A percentile compares a stretch with the other conserved stretches of the same genome.
Conservation (phyloP, 1,284 basidiomycete species). For the Rhodofomes roseus region DNA sequence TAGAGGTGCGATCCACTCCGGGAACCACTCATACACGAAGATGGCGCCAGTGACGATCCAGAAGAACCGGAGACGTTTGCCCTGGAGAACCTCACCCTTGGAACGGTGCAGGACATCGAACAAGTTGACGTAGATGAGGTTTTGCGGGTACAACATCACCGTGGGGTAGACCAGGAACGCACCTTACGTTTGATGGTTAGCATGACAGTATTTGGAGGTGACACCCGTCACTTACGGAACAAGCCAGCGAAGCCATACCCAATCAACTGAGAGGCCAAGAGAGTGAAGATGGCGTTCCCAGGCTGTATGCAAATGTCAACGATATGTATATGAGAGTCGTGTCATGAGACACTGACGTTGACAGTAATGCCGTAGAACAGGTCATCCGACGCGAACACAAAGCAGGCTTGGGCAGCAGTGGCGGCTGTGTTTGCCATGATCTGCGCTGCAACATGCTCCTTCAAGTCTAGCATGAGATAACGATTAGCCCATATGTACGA, state of each 20-base stretch:
- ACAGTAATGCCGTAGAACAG: constrained; percentile 34
- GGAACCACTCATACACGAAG: constrained; percentile 11
- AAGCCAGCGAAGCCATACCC: constrained; percentile 26
- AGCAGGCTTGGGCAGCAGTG: constrained; percentile 17
- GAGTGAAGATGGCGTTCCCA: constrained; percentile 33
- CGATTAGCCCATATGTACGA: too few relatives aligned
- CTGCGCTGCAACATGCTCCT: constrained; percentile 60
- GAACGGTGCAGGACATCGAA: constrained; percentile 55
- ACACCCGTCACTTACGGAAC: not conserved
- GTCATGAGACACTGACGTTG: constrained; percentile 17
- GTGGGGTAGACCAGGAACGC: constrained; percentile 37
- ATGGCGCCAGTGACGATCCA: constrained; percentile 50
- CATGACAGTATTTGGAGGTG: not conserved
- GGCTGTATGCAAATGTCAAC: constrained; percentile 9
- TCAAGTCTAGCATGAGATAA: constrained; percentile 37
- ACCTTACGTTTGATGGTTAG: constrained; percentile 4
- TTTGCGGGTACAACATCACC: constrained; percentile 19
- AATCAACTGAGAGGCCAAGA: constrained; percentile 26
- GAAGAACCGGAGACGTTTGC: constrained; percentile 49
- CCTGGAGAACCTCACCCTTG: constrained; percentile 39
- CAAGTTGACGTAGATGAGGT: constrained; percentile 44
- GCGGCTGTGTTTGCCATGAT: constrained; percentile 41
- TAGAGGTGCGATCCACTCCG: constrained; percentile 10
- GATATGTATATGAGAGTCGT: not conserved
- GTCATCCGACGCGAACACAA: constrained; percentile 30